Conservation (phyloP, 345 rosid genomes). For the Citrus australasica region DNA sequence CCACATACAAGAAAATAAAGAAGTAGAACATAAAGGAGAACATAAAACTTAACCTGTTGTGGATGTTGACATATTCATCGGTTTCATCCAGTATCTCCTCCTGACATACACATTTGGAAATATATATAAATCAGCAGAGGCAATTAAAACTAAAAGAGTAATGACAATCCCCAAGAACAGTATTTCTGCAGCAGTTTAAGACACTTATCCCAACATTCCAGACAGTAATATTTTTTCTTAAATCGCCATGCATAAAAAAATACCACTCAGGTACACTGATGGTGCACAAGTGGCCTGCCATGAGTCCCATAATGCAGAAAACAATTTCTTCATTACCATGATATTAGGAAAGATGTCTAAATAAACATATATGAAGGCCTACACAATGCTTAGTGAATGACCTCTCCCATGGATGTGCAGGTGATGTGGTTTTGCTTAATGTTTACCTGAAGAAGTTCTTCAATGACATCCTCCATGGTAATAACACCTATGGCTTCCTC, state of each 20-base stretch:
- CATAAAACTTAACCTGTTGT: slow-evolving; percentile 49
- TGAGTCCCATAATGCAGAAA: not conserved
- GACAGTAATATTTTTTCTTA: too few species aligned
- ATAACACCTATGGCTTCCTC: slow-evolving; percentile 91
- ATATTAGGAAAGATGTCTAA: not conserved
- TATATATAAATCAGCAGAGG: not conserved
- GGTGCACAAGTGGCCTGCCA: not conserved
- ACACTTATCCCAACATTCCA: not conserved
- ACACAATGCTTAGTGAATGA: not conserved
- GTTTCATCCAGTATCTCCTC: slow-evolving; percentile 98
- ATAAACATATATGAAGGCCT: not conserved
- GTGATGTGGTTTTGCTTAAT: not conserved
- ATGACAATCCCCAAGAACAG: not conserved
- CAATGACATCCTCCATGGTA: slow-evolving; percentile 93
- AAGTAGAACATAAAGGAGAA: not conserved
- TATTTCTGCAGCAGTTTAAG: not conserved
- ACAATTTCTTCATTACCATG: not conserved
- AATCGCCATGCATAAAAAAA: not conserved
- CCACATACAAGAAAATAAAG: not conserved
- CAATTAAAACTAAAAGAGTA: not conserved
- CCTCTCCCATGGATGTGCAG: not conserved
- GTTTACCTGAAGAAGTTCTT: slow-evolving; percentile 95
- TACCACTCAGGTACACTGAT: not conserved
- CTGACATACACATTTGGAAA: slow-evolving; percentile 37
- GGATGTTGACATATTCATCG: slow-evolving; percentile 89